phyloP scores from a whole-genome alignment of 768 basidiomycete genomes.

The Chalciporus piperatus region DNA sequence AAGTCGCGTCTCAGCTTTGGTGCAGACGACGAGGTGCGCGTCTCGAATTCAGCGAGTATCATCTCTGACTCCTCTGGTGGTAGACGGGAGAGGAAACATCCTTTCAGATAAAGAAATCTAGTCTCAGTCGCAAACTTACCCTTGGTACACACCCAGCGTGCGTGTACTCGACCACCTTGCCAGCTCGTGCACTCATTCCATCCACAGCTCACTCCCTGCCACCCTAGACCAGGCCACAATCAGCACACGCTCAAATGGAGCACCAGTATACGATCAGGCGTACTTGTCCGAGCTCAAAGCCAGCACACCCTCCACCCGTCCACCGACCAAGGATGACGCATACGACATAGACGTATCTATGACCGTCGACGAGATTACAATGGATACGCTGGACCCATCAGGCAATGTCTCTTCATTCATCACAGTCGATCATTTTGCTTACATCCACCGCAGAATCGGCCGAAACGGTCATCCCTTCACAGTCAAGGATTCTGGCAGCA shows the following conservation, averaged over 20 bases:
- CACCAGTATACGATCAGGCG: conserved; percentile 67
- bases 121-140: conserved; percentile 62
- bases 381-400: conserved; percentile 30
- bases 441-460: conserved; percentile 30
- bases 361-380: conserved; percentile 38
- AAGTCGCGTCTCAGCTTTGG: conserved; percentile 80
- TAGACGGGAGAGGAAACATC: conserved; percentile 60
- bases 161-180: conserved; percentile 6
- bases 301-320: conserved; percentile 61
- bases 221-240: conserved; percentile 57
- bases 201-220: conserved; percentile 38
- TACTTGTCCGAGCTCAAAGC: conserved; percentile 79
- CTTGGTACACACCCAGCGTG: conserved; percentile 56
- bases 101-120: conserved; percentile 82
- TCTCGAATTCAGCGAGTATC: conserved; percentile 9
- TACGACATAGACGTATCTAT: conserved; percentile 52
- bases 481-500: conserved; percentile 67
- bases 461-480: conserved; percentile 59
- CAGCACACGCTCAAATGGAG: conserved; percentile 40
- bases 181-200: conserved; percentile 8
- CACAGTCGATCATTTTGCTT: background rate
- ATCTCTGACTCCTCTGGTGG: conserved; percentile 27
- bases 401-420: conserved; percentile 24
- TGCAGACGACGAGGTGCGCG: conserved; percentile 58
- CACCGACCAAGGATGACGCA: conserved; percentile 34